Conservation (phyloP, 2,329 filamentous ascomycete genomes). For the Akanthomyces muscarius region DNA sequence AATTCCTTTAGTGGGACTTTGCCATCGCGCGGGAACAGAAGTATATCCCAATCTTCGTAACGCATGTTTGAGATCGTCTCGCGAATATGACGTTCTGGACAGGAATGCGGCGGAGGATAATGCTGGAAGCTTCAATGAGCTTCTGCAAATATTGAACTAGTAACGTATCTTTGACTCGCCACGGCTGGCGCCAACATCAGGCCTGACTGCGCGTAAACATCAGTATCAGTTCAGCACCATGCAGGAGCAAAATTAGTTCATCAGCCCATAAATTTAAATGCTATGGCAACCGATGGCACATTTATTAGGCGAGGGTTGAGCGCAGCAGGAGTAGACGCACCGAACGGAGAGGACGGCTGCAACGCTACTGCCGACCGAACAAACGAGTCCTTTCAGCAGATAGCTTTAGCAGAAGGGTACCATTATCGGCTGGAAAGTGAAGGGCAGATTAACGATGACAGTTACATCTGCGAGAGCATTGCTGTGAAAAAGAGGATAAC, state of each 20-base stretch:
- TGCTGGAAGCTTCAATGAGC: neutral
- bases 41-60: slow-evolving; percentile 81
- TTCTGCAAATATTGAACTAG: neutral
- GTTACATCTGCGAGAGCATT: neutral
- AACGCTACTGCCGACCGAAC: slow-evolving; percentile 2
- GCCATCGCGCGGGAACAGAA: slow-evolving; percentile 67
- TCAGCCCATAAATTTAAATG: neutral
- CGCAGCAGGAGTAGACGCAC: slow-evolving; percentile 11
- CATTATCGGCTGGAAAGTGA: neutral
- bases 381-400: neutral
- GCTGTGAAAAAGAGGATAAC: neutral
- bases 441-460: neutral
- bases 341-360: neutral
- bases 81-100: neutral
- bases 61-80: slow-evolving; percentile 57
- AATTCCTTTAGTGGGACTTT: slow-evolving; percentile 77
- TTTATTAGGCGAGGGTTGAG: neutral
- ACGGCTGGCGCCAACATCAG: neutral
- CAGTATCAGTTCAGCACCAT: neutral
- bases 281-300: slow-evolving; percentile 4
- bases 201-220: neutral
- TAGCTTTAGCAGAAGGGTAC: neutral
- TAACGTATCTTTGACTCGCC: neutral
- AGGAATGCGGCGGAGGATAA: neutral
- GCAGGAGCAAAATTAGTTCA: neutral